phyloP scores from a whole-genome alignment of 2,329 filamentous ascomycete species.

The Cryphonectria carpinicola region DNA sequence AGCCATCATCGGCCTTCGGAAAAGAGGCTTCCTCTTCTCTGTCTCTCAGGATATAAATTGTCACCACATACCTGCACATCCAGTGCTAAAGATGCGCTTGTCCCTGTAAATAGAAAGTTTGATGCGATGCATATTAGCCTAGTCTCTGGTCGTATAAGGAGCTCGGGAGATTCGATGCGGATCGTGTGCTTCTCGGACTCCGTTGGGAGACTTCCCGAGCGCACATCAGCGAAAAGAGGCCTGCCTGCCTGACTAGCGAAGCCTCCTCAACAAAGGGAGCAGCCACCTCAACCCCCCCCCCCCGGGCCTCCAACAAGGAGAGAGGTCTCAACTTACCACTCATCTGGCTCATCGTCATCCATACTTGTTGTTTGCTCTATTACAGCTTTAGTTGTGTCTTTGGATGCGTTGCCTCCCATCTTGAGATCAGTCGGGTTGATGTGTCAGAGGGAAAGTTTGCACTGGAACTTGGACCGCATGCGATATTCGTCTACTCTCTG shows the following conservation, averaged over 20 bases:
- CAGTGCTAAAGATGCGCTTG: slow-evolving; percentile 96
- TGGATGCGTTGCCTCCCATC: slow-evolving; percentile 50
- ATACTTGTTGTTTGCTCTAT: slow-evolving; percentile 47
- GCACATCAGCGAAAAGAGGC: not conserved
- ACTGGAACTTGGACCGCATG: slow-evolving; percentile 18
- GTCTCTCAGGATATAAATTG: not conserved
- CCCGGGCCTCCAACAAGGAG: too few species aligned
- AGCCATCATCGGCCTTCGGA: not conserved
- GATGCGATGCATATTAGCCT: not conserved
- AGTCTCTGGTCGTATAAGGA: not conserved
- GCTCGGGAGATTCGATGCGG: not conserved
- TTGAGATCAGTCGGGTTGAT: slow-evolving; percentile 32
- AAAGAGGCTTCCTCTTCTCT: not conserved
- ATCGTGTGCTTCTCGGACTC: not conserved
- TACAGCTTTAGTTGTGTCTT: slow-evolving; percentile 51
- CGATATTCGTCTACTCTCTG: not conserved
- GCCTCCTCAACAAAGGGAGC: not conserved
- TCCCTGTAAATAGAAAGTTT: slow-evolving; percentile 64
- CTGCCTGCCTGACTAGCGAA: not conserved
- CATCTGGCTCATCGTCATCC: slow-evolving; percentile 88
- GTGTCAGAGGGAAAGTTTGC: slow-evolving; percentile 29
- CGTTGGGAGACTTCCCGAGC: slow-evolving; percentile 7
- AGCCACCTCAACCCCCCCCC: not conserved
- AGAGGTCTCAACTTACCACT: slow-evolving; percentile 68
- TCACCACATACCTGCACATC: slow-evolving; percentile 73